Base-by-base conservation (phyloP, 208 protist species). In the Crithidia fasciculata region DNA sequence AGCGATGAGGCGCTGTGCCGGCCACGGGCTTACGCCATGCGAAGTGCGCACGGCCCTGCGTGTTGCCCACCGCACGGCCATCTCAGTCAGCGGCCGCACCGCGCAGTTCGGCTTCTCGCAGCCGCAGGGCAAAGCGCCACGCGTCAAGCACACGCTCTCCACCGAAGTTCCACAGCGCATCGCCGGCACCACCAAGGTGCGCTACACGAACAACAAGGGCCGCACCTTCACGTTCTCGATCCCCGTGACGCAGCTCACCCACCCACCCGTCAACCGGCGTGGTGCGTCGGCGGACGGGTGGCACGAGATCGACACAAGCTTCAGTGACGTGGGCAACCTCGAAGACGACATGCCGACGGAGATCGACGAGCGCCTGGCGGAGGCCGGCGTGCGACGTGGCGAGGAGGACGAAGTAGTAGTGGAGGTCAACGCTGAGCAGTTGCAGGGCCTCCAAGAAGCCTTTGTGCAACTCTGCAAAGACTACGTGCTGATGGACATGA, bases 141-240 rank as follows among this genome's bases (percentile, higher is more conserved):
- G 87, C 13, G 83, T 96, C 66, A 91, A 92, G 65, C 87, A 92
- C 50, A 74, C 64, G 0, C 65, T 45, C 5, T 56, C 55, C 0
- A 64, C 74, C 10, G 81, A 74, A 10, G 65, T 91, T 39, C 79
- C 84, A 4, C 84, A 82, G 50, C 82, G 82, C 41, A 82, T 96
- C 41, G 85, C 92, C 6, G 89, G 89, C 57, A 96, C 92, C 8
- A 96, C 92, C 9, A 95, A 94, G 74, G 67, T 96, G 28, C 74
- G 74, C 19, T 94, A 94, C 87, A 96, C 92, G 40, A 96, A 96
- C 69, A 78, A 84, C 44, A 92, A 90, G 54, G 92, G 92, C n/a
- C 84, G 88, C 40, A 86, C 83, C 15, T 96, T 96, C 69, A 81
- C 74, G 5, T 96, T 96, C 57, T 88, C 86, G 10, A 87, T 96